Conservation (phyloP, 2,329 filamentous ascomycete genomes). For the Chalara sp. region DNA sequence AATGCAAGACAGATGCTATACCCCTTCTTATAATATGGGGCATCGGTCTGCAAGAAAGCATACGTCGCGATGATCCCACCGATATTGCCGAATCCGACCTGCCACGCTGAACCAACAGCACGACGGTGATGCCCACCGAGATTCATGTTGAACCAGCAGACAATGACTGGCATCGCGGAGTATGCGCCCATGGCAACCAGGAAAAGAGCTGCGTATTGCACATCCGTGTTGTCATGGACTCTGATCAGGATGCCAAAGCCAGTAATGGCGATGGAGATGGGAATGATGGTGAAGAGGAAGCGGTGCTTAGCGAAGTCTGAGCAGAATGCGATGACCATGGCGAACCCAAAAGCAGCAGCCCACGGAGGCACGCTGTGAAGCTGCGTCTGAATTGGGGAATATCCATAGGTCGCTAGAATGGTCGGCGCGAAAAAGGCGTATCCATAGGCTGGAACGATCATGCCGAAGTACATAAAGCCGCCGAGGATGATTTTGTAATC, state of each 20-base stretch:
- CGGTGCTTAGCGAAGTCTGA: constrained; percentile 71
- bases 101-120: constrained; percentile 67
- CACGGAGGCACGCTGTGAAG: constrained; percentile 49
- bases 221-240: constrained; percentile 57
- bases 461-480: constrained; percentile 75
- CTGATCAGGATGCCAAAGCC: constrained; percentile 71
- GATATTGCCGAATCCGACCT: constrained; percentile 73
- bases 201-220: constrained; percentile 78
- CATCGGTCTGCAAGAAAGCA: constrained; percentile 59
- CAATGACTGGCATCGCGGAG: constrained; percentile 80
- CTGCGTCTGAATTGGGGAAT: constrained; percentile 45
- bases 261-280: constrained; percentile 61
- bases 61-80: constrained; percentile 75
- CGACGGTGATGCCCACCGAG: constrained; percentile 65
- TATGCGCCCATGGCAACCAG: constrained; percentile 75
- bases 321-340: constrained; percentile 64
- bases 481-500: constrained; percentile 70
- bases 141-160: constrained; percentile 82
- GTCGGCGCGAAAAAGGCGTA: constrained; percentile 73
- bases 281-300: constrained; percentile 63
- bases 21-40: constrained; percentile 61
- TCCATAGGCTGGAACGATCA: constrained; percentile 70
- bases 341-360: constrained; percentile 71
- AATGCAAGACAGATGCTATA: constrained; percentile 76
- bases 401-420: constrained; percentile 63